phyloP scores from a whole-genome alignment of 805 yeast genomes.

The Priceomyces medius region DNA sequence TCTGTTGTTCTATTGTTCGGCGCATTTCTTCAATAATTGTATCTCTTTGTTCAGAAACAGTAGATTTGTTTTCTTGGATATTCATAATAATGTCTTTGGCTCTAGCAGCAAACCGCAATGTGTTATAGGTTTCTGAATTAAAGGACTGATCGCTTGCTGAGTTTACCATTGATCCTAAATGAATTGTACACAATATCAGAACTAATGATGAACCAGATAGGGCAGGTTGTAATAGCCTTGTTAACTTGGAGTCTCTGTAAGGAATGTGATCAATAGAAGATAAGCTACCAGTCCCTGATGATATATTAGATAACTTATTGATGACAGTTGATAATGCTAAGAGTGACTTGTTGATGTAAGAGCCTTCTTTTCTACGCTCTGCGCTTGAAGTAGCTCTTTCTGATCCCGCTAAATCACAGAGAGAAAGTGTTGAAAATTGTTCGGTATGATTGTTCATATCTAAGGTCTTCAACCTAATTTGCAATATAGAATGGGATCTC shows the following conservation, averaged over 20 bases:
- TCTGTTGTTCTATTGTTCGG: slow-evolving; percentile 61
- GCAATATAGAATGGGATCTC: slow-evolving; percentile 87
- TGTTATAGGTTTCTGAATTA: slow-evolving; percentile 78
- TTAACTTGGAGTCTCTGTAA: slow-evolving; percentile 88
- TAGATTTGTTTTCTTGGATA: slow-evolving; percentile 53
- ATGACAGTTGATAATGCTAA: slow-evolving; percentile 92
- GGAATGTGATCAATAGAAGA: slow-evolving; percentile 66
- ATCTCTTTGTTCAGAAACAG: slow-evolving; percentile 41
- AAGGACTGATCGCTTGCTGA: slow-evolving; percentile 36
- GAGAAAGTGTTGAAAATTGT: slow-evolving; percentile 61
- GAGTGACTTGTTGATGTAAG: slow-evolving; percentile 87
- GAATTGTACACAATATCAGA: slow-evolving; percentile 83
- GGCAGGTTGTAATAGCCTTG: slow-evolving; percentile 88
- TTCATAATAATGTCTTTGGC: slow-evolving; percentile 81
- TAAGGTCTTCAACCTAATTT: slow-evolving; percentile 54
- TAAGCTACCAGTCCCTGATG: slow-evolving; percentile 21
- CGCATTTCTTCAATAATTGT: slow-evolving; percentile 54
- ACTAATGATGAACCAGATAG: slow-evolving; percentile 83
- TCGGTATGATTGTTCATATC: slow-evolving; percentile 41
- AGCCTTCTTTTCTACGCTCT: slow-evolving; percentile 90
- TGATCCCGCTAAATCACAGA: slow-evolving; percentile 97
- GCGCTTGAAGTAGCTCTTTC: slow-evolving; percentile 73
- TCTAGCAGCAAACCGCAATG: slow-evolving; percentile 87
- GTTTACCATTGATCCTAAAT: slow-evolving; percentile 44
- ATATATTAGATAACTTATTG: slow-evolving; percentile 59